Percentiles rank a stretch among this genome's conserved stretches.
These are phyloP conservation scores for Yamadazyma taylorii DNA, from an alignment of 1,139 yeast species.

Conservation along the genomic window DNA sequence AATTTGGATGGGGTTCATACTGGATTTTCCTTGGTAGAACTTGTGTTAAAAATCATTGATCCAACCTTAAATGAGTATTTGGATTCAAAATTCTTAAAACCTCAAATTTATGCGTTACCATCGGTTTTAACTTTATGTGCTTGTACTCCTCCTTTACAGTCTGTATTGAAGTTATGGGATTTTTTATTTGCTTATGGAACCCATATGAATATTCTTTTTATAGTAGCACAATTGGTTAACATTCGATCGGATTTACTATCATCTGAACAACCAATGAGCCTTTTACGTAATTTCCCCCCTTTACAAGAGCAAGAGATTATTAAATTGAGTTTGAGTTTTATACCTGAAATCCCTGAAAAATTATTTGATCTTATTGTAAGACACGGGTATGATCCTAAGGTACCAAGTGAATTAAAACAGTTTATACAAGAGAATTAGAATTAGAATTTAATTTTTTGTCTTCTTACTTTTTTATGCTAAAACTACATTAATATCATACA, in stretches of 20 bases:
- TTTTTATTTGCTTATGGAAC: conserved; percentile 88
- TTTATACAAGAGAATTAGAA: conserved; percentile 14
- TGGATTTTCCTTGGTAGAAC: conserved; percentile 68
- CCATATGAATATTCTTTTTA: conserved; percentile 80
- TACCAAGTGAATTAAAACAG: conserved; percentile 37
- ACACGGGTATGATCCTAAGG: conserved; percentile 65
- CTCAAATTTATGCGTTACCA: conserved; percentile 88
- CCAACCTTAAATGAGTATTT: conserved; percentile 64
- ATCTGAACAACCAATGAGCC: conserved; percentile 69
- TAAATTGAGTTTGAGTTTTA: conserved; percentile 75
- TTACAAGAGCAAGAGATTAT: conserved; percentile 75
- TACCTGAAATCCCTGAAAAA: conserved; percentile 69
- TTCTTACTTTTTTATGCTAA: no score
- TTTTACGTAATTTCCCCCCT: conserved; percentile 71
- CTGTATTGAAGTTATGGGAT: conserved; percentile 84
- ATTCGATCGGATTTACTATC: conserved; percentile 61
- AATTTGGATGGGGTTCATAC: conserved; percentile 82
- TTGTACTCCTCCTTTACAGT: conserved; percentile 81
- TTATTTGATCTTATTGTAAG: conserved; percentile 68
- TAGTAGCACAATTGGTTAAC: conserved; percentile 79
- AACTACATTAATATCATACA: conserved; percentile 2
- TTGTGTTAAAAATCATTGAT: conserved; percentile 70
- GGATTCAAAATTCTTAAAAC: conserved; percentile 64
- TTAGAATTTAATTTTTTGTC: not conserved
- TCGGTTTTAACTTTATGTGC: conserved; percentile 85